phyloP scores from a whole-genome alignment of 768 basidiomycete genomes.

The Lyophyllum semitale region DNA sequence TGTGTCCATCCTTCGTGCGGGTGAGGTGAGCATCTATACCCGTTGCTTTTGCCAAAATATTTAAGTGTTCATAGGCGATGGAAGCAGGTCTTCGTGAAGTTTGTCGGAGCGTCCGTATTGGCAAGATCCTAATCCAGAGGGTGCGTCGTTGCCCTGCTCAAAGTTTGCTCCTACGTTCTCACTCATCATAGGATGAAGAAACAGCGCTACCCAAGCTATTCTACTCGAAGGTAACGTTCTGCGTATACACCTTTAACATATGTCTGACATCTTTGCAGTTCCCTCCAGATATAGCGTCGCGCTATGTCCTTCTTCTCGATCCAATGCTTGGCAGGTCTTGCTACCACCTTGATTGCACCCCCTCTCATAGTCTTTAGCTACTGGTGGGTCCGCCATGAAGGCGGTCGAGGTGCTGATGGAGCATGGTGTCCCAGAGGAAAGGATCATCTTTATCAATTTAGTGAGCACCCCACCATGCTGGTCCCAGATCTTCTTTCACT shows the following conservation, averaged over 20 bases:
- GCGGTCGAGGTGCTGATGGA: conserved; percentile 93
- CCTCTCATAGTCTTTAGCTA: conserved; percentile 48
- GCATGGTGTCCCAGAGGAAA: conserved; percentile 90
- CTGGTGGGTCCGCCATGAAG: conserved; percentile 97
- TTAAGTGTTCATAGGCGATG: conserved; percentile 70
- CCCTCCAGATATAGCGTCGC: conserved; percentile 87
- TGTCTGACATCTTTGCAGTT: conserved; percentile 50
- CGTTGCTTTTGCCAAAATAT: neutral
- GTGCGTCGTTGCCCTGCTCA: conserved; percentile 41
- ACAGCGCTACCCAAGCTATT: conserved; percentile 92
- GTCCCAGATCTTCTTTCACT: neutral
- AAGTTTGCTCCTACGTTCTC: neutral
- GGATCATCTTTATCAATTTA: conserved; percentile 93
- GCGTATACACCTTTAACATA: neutral
- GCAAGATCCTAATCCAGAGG: conserved; percentile 97
- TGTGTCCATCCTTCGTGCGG: conserved; percentile 91
- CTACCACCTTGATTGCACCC: neutral
- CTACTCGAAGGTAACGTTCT: conserved; percentile 69
- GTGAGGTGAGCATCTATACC: conserved; percentile 61
- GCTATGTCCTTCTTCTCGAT: conserved; percentile 93
- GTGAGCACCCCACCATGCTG: conserved; percentile 39
- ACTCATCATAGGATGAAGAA: conserved; percentile 77
- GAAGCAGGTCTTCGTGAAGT: conserved; percentile 96
- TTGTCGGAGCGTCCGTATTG: conserved; percentile 90
- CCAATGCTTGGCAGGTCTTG: conserved; percentile 86